phyloP scores from a whole-genome alignment of 1,139 yeast genomes.

The Scheffersomyces segobiensis region DNA sequence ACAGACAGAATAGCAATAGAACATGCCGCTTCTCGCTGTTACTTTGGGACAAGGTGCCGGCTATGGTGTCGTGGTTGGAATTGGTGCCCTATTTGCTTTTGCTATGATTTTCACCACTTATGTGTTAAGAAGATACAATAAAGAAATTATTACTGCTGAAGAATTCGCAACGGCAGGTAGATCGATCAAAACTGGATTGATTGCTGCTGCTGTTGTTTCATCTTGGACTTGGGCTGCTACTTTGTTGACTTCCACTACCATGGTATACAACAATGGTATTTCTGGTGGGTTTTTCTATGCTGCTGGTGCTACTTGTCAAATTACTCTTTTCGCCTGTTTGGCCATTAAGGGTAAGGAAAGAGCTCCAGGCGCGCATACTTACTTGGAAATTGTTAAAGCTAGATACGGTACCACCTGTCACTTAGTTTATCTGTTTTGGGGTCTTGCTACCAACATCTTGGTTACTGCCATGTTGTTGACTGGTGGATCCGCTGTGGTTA shows the following conservation, averaged over 20 bases:
- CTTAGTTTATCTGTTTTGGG: slow-evolving; percentile 69
- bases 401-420: slow-evolving; percentile 76
- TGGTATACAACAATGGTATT: slow-evolving; percentile 75
- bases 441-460: slow-evolving; percentile 79
- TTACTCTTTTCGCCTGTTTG: slow-evolving; percentile 67
- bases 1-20: background rate
- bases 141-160: slow-evolving; percentile 83
- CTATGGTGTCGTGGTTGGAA: slow-evolving; percentile 87
- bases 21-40: slow-evolving; percentile 1
- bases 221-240: slow-evolving; percentile 98
- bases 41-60: slow-evolving; percentile 78
- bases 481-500: slow-evolving; percentile 82
- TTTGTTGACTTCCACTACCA: slow-evolving; percentile 71
- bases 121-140: slow-evolving; percentile 70
- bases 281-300: slow-evolving; percentile 77
- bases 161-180: slow-evolving; percentile 89
- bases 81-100: slow-evolving; percentile 77
- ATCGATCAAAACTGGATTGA: slow-evolving; percentile 75
- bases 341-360: slow-evolving; percentile 73
- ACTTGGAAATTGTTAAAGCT: slow-evolving; percentile 64
- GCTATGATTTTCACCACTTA: slow-evolving; percentile 78
- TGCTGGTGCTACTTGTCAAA: slow-evolving; percentile 74
- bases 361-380: slow-evolving; percentile 79
- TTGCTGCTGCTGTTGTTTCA: slow-evolving; percentile 84
- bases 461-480: slow-evolving; percentile 87